Percentiles rank a stretch among this genome's conserved stretches.
These are phyloP conservation scores for Pseudocercospora eumusae DNA, from an alignment of 2,329 filamentous ascomycete genomes.

Conservation along the genomic window DNA sequence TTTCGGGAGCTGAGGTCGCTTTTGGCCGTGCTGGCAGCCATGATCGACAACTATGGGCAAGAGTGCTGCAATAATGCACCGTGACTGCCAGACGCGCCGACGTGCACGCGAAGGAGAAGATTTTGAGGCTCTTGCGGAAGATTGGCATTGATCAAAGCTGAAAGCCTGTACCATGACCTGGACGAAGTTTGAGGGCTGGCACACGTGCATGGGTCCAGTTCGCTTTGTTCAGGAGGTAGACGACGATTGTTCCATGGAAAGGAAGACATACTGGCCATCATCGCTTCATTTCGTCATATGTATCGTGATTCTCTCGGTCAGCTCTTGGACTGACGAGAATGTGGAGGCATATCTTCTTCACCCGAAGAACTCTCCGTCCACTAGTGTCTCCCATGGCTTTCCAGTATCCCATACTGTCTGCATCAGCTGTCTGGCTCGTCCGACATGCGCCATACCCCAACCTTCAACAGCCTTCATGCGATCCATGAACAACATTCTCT, in stretches of 20 bases:
- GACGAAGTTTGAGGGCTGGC: neutral
- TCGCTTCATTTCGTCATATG: neutral
- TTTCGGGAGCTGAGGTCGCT: neutral
- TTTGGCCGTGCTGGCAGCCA: neutral
- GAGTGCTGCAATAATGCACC: neutral
- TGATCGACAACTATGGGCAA: neutral
- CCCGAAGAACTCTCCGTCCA: conserved; percentile 68
- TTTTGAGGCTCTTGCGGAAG: neutral
- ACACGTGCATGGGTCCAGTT: neutral
- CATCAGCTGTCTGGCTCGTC: conserved; percentile 63
- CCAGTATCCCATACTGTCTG: conserved; percentile 69
- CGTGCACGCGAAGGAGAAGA: neutral
- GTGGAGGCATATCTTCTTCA: neutral
- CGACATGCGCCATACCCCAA: conserved; percentile 74
- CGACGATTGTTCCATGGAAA: neutral
- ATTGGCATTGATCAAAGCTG: neutral
- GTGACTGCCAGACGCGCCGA: neutral
- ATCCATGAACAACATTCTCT: conserved; percentile 63
- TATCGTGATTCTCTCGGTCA: neutral
- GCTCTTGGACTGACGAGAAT: neutral
- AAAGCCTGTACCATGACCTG: neutral
- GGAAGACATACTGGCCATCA: neutral
- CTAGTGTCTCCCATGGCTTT: conserved; percentile 67
- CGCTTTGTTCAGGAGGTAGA: neutral
- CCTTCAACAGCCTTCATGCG: conserved; percentile 68